A percentile compares a stretch with the other conserved stretches of the same genome.
phyloP scores from a whole-genome alignment of 192 early-diverging fungal species.

The Neocallimastix lanati region DNA sequence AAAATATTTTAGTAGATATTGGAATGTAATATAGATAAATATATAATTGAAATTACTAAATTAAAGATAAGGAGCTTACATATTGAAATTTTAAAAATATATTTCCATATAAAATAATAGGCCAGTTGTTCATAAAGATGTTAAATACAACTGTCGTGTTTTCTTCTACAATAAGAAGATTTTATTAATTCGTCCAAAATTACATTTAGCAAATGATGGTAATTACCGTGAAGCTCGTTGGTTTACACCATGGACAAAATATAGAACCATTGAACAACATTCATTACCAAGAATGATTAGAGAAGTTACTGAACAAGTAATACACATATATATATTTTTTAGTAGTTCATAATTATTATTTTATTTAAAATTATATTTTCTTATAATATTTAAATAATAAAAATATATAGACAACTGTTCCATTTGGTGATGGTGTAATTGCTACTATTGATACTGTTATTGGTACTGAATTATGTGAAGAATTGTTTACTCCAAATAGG shows the following conservation, averaged over 20 bases:
- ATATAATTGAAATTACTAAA: no score
- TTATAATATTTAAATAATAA: no score
- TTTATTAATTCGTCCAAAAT: slow-evolving; percentile 90
- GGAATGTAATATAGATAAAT: slow-evolving; percentile 63
- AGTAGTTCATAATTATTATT: no score
- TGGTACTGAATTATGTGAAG: slow-evolving; percentile 92
- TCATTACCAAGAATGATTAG: slow-evolving; percentile 64
- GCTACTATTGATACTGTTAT: slow-evolving; percentile 66
- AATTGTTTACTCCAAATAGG: slow-evolving; percentile 85
- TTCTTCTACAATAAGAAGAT: slow-evolving; percentile 62
- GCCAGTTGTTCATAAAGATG: slow-evolving; percentile 77
- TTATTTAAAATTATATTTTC: no score
- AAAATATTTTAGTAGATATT: slow-evolving; percentile 76
- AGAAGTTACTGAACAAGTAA: slow-evolving; percentile 56
- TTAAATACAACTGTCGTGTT: slow-evolving; percentile 95
- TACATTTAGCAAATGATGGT: slow-evolving; percentile 89
- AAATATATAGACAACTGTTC: slow-evolving; percentile 50
- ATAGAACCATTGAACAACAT: slow-evolving; percentile 47
- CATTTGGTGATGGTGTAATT: slow-evolving; percentile 83
- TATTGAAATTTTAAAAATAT: background rate
- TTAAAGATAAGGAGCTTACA: no score
- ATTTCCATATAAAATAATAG: slow-evolving; percentile 12
- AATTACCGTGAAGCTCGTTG: slow-evolving; percentile 94
- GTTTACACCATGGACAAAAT: slow-evolving; percentile 73
- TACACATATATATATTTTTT: no score